These are phyloP conservation scores for Ceratocystis destructans DNA, from an alignment of 2,329 filamentous ascomycete genomes.

Conservation along the genomic window DNA sequence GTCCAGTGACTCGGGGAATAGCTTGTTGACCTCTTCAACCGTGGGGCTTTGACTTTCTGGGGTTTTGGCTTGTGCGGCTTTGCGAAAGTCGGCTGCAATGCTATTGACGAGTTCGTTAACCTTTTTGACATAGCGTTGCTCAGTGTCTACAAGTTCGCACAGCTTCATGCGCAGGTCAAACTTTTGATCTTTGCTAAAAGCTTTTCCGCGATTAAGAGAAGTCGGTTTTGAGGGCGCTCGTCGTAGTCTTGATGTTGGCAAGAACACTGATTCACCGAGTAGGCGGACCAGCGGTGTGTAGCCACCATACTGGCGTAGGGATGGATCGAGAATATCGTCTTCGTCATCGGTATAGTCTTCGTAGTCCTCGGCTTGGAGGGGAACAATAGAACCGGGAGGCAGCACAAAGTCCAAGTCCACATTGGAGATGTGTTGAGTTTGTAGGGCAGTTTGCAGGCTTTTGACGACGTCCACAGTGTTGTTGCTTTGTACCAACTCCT, in stretches of 20 bases:
- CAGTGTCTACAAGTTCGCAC: conserved; percentile 80
- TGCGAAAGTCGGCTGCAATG: conserved; percentile 66
- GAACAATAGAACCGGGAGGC: conserved; percentile 61
- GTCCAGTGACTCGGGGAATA: conserved; percentile 73
- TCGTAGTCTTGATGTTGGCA: conserved; percentile 72
- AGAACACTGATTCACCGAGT: conserved; percentile 71
- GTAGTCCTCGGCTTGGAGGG: conserved; percentile 44
- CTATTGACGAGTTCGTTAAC: conserved; percentile 69
- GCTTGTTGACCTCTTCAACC: conserved; percentile 54
- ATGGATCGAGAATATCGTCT: conserved; percentile 52
- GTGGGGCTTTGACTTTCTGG: conserved; percentile 55
- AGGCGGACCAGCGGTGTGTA: conserved; percentile 65
- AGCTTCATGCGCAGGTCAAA: conserved; percentile 75
- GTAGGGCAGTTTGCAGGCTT: conserved; percentile 60
- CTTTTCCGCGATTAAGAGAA: conserved; percentile 61
- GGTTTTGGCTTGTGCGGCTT: conserved; percentile 47
- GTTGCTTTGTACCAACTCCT: conserved; percentile 70
- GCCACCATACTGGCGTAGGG: conserved; percentile 55
- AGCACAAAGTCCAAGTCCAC: conserved; percentile 79
- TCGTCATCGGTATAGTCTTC: conserved; percentile 48
- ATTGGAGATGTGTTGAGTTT: conserved; percentile 70
- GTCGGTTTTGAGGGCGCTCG: conserved; percentile 79
- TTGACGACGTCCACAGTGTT: conserved; percentile 58
- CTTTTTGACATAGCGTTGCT: conserved; percentile 86
- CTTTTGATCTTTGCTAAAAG: conserved; percentile 70